Conservation (phyloP, 257 asterid genomes). For the Solanum medicagineum region DNA sequence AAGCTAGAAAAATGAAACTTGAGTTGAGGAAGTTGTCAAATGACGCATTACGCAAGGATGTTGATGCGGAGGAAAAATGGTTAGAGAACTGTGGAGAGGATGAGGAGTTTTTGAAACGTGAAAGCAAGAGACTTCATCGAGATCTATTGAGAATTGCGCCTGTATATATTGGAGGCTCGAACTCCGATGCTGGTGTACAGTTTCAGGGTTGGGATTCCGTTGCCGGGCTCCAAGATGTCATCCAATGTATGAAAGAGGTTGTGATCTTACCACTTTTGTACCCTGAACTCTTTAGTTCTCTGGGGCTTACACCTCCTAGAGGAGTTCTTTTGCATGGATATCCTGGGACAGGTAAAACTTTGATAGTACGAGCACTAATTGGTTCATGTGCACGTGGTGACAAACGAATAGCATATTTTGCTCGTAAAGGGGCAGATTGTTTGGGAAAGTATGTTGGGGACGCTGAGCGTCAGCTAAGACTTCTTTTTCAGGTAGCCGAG, state of each 20-base stretch:
- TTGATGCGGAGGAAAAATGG: constrained; percentile 97
- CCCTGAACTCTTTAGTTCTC: constrained; percentile 76
- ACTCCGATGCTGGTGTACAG: constrained; percentile 29
- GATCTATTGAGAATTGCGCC: constrained; percentile 91
- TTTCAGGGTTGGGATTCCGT: constrained; percentile 96
- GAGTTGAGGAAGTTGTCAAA: constrained; percentile 65
- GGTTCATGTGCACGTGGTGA: constrained; percentile 98
- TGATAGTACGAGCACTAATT: constrained; percentile 94
- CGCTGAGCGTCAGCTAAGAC: constrained; percentile 96
- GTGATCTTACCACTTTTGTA: constrained; percentile 86
- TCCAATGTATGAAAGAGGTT: constrained; percentile 98
- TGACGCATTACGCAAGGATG: constrained; percentile 77
- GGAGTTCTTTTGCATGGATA: constrained; percentile 97
- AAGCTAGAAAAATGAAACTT: constrained; percentile 61
- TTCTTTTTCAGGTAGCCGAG: constrained; percentile 94
- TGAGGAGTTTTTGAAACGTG: constrained; percentile 96
- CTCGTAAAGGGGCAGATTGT: constrained; percentile 99
- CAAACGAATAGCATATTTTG: constrained; percentile 89
- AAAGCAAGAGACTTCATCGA: constrained; percentile 96
- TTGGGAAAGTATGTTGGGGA: constrained; percentile 99
- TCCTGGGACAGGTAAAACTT: constrained; percentile 99
- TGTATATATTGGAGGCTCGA: constrained; percentile 78
- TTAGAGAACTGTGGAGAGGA: constrained; percentile 97
- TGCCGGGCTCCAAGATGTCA: constrained; percentile 94
- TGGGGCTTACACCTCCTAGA: constrained; percentile 93